Conservation (phyloP, 805 yeast species). For the Pichia nakasei region DNA sequence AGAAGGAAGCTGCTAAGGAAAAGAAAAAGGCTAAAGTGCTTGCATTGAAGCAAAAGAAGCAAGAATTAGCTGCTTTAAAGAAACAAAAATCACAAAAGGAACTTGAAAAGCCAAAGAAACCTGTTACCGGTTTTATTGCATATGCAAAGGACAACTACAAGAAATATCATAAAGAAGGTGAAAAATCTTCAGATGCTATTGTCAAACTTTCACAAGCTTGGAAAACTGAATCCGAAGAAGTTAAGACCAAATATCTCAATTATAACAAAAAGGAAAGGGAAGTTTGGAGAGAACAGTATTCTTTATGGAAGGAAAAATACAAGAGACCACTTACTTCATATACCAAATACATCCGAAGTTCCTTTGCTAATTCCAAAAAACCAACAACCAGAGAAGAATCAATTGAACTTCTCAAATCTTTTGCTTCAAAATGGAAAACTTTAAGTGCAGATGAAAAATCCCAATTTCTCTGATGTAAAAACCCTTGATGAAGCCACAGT, state of each 20-base stretch:
- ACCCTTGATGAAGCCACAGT: too few relatives aligned
- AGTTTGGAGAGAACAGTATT: constrained; percentile 10
- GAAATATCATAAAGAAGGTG: constrained; percentile 1
- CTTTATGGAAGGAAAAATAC: constrained; percentile 20
- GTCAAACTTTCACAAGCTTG: constrained; percentile 12
- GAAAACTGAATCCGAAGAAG: constrained; percentile 14
- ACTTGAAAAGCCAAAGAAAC: constrained; percentile 17
- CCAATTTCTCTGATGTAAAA: too few relatives aligned
- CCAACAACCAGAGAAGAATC: constrained; percentile 11
- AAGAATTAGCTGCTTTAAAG: not conserved
- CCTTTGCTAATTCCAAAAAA: constrained; percentile 9
- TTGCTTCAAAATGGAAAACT: constrained; percentile 18
- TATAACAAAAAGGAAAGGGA: constrained; percentile 1
- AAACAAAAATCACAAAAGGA: not conserved
- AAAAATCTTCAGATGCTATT: constrained; percentile 7
- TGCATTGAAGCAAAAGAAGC: constrained; percentile 4
- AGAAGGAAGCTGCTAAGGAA: constrained; percentile 4
- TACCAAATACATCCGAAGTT: constrained; percentile 15
- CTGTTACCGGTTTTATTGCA: constrained; percentile 12
- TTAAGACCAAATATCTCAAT: constrained; percentile 11
- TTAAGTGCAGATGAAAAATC: constrained; percentile 19
- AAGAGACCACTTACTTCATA: constrained; percentile 17
- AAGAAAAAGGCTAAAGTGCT: not conserved
- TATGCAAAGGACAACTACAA: constrained; percentile 13
- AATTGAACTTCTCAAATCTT: constrained; percentile 12